Evolutionary conservation across 805 yeast genomes (phyloP).

Genomic region (Komagataella kurtzmanii): DNA sequence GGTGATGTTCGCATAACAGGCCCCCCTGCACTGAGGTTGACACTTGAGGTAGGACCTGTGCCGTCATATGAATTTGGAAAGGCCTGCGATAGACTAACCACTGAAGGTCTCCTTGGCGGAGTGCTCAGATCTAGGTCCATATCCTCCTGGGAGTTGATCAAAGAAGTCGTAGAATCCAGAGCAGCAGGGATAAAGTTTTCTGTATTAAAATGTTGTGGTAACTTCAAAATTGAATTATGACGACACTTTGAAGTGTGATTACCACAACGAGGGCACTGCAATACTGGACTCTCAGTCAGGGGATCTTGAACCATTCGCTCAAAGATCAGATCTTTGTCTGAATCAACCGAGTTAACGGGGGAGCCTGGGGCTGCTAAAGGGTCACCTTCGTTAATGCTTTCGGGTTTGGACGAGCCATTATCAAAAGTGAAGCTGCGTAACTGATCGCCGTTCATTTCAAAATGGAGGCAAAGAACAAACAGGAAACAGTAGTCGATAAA

Average conservation of each 20-base stretch:
- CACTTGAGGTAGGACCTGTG: constrained; percentile 1
- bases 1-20: constrained; percentile 22
- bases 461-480: background rate
- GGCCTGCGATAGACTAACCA: constrained; percentile 26
- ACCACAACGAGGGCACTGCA: constrained; percentile 4
- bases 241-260: constrained; percentile 2
- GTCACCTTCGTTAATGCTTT: background rate
- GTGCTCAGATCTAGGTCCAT: constrained; percentile 35
- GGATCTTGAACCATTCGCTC: constrained; percentile 60
- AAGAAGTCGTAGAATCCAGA: constrained; percentile 32
- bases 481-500: background rate
- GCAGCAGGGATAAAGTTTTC: constrained; percentile 47
- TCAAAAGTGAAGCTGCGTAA: background rate
- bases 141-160: constrained; percentile 24
- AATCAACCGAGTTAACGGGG: background rate
- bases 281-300: constrained; percentile 7
- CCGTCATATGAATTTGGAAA: constrained; percentile 3
- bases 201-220: constrained; percentile 24
- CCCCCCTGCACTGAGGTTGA: constrained; percentile 14
- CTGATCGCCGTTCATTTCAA: background rate
- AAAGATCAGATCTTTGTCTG: constrained; percentile 35
- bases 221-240: constrained; percentile 13
- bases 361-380: background rate
- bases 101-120: constrained; percentile 36
- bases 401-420: background rate